phyloP scores from a whole-genome alignment of 1,284 basidiomycete species.

The Singerocomus inundabilis region DNA sequence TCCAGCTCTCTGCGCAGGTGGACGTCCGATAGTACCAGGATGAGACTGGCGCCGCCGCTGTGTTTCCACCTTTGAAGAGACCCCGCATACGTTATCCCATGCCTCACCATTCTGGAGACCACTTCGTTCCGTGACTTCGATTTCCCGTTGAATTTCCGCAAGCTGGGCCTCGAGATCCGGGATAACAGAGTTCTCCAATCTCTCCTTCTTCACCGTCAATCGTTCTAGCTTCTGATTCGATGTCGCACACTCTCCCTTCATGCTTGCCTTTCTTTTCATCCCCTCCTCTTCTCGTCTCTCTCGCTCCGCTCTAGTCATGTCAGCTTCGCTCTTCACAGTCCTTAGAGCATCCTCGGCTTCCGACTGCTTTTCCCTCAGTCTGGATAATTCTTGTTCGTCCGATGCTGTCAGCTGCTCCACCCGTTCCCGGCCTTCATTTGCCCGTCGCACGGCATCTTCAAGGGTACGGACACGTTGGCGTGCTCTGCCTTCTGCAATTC shows the following conservation, averaged over 20 bases:
- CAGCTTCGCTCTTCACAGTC: slow-evolving; percentile 39
- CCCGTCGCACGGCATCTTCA: slow-evolving; percentile 73
- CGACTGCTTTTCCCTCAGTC: slow-evolving; percentile 47
- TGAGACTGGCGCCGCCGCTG: slow-evolving; percentile 29
- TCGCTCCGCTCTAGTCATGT: slow-evolving; percentile 42
- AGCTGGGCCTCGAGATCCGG: slow-evolving; percentile 57
- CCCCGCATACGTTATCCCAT: slow-evolving; percentile 18
- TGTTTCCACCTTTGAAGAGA: slow-evolving; percentile 16
- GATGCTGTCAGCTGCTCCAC: slow-evolving; percentile 50
- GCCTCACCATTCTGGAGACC: slow-evolving; percentile 12
- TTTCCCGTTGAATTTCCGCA: slow-evolving; percentile 46
- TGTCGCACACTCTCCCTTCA: slow-evolving; percentile 46
- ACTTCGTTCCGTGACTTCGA: slow-evolving; percentile 41
- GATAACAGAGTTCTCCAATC: slow-evolving; percentile 46
- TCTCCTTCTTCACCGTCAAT: slow-evolving; percentile 51
- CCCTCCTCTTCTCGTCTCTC: slow-evolving; percentile 55
- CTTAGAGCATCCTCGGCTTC: slow-evolving; percentile 43
- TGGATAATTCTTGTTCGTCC: slow-evolving; percentile 53
- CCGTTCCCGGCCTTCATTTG: slow-evolving; percentile 56
- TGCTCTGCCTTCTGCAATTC: slow-evolving; percentile 60
- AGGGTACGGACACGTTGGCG: slow-evolving; percentile 74
- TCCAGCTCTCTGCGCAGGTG: slow-evolving; percentile 13
- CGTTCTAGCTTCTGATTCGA: slow-evolving; percentile 52
- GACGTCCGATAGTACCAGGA: slow-evolving; percentile 31
- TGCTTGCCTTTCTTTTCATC: slow-evolving; percentile 56